Percentiles rank a stretch among this genome's conserved stretches.
These are phyloP conservation scores for Sporothrix pseudoabietina DNA, from an alignment of 2,329 filamentous ascomycete species.

Conservation along the genomic window DNA sequence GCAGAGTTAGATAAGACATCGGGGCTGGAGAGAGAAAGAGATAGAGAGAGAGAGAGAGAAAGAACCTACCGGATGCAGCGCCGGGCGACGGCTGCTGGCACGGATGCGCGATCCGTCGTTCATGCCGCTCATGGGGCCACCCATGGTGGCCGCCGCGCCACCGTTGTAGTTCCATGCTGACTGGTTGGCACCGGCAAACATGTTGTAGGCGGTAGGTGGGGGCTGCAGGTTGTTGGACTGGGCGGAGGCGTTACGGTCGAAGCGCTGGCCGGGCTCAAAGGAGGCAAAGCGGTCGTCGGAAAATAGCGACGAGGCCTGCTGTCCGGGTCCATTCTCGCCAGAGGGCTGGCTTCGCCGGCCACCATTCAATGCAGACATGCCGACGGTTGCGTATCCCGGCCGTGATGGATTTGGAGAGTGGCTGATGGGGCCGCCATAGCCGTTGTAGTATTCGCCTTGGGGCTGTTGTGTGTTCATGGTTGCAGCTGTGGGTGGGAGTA, in stretches of 20 bases:
- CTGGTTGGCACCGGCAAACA: conserved; percentile 57
- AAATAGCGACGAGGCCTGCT: conserved; percentile 67
- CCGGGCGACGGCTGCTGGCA: conserved; percentile 56
- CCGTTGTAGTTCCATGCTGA: conserved; percentile 78
- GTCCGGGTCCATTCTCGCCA: conserved; percentile 71
- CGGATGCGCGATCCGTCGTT: conserved; percentile 63
- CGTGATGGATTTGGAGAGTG: conserved; percentile 73
- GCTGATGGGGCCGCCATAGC: conserved; percentile 62
- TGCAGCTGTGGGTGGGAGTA: conserved; percentile 1
- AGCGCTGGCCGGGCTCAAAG: conserved; percentile 59
- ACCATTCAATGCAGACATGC: conserved; percentile 44
- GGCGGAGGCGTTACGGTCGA: conserved; percentile 46
- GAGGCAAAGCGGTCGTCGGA: conserved; percentile 66
- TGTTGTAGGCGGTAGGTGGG: conserved; percentile 44
- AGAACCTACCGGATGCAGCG: conserved; percentile 66
- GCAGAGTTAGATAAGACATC: background rate
- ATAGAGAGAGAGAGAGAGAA: conserved; percentile 11
- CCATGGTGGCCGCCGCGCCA: conserved; percentile 59
- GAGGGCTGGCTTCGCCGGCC: conserved; percentile 75
- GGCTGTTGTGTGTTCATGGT: conserved; percentile 57
- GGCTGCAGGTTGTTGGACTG: conserved; percentile 44
- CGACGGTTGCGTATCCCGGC: conserved; percentile 62
- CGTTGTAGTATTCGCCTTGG: conserved; percentile 67
- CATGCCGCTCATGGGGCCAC: conserved; percentile 56
- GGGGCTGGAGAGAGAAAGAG: background rate